Base-by-base conservation (phyloP, 225 moss, liverwort and hornwort species). In the Sphagnum tenellum region DNA sequence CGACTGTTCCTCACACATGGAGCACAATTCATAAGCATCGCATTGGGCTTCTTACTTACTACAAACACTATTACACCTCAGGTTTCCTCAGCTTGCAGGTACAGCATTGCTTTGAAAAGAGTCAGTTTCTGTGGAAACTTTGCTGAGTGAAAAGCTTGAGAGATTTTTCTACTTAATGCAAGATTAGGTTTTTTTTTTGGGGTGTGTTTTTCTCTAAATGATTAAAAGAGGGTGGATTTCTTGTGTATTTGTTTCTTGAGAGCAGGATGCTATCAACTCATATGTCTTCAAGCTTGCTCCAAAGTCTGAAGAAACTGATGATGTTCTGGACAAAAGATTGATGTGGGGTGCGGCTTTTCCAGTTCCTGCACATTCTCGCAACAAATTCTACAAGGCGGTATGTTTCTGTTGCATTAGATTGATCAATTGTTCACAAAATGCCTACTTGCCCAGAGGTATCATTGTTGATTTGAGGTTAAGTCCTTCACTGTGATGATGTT, bases 11-110 rank as follows among this genome's bases (percentile, higher is more conserved):
- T 13, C 65, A 71, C 9, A 92, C 95, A 65, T 74, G 53, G 72
- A 67, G 75, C 57, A 71, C 75, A 5, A 75, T 62, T 6, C 82
- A 92, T 59, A 92, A 82, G 77, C 83, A 81, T 5, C 86, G 55
- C 47, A 89, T 82, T 73, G 92, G 86, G 57, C 82, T 95, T 61
- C 82, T 78, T 53, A 60, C 75, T 53, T 70, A 73, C 52, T 95
- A 95, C 70, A 95, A 95, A 77, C 82, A 78, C 56, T 95, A 95
- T 57, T 95, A 92, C 64, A 89, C 95, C 47, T 95, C 95, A 11
- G 95, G 95, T 6, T 95, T 92, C 61, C 92, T 95, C 69, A 95
- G 89, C 64, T 75, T 95, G 67, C 95, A 94, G 94, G 94, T 94
- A 45, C 11, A 53, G 57, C 5, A 29, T 29, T 29, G 29, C 29